Conservation (phyloP, 192 early-diverging fungal genomes). For the Coemansia sp. region DNA sequence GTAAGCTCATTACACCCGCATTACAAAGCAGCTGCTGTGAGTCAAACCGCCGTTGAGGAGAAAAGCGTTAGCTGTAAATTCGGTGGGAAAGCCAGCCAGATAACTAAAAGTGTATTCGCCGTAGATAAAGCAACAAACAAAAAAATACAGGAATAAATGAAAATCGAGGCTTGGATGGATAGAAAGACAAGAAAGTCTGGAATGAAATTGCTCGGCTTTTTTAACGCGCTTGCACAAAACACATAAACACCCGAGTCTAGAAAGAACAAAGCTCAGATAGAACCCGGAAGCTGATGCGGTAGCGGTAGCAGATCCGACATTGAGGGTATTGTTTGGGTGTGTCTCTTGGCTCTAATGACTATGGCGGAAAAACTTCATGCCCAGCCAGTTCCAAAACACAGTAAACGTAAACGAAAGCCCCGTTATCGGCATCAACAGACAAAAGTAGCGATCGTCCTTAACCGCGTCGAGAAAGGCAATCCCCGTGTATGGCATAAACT, state of each 20-base stretch:
- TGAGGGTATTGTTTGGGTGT: background rate
- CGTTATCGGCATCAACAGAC: constrained; percentile 77
- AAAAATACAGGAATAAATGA: too few species aligned
- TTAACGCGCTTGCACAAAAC: background rate
- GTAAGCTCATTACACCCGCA: constrained; percentile 39
- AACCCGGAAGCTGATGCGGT: background rate
- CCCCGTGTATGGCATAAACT: constrained; percentile 69
- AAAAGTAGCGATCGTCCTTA: constrained; percentile 78
- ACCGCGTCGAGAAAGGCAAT: constrained; percentile 68
- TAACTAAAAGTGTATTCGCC: too few species aligned
- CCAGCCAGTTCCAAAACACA: constrained; percentile 91
- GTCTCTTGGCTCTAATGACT: constrained; percentile 44
- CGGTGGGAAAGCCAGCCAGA: too few species aligned
- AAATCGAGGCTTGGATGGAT: background rate
- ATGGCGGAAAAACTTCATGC: constrained; percentile 91
- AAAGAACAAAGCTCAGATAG: background rate
- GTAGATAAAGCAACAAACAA: too few species aligned
- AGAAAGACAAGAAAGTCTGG: background rate
- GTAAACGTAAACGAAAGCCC: constrained; percentile 71
- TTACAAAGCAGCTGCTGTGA: constrained; percentile 18
- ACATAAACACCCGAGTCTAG: background rate
- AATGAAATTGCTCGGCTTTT: background rate
- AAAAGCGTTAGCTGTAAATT: too few species aligned
- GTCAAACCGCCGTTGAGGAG: too few species aligned
- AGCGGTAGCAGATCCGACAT: background rate